These are phyloP conservation scores for Tagetes patula DNA, from an alignment of 129 eudicot species.

Conservation along the genomic window DNA sequence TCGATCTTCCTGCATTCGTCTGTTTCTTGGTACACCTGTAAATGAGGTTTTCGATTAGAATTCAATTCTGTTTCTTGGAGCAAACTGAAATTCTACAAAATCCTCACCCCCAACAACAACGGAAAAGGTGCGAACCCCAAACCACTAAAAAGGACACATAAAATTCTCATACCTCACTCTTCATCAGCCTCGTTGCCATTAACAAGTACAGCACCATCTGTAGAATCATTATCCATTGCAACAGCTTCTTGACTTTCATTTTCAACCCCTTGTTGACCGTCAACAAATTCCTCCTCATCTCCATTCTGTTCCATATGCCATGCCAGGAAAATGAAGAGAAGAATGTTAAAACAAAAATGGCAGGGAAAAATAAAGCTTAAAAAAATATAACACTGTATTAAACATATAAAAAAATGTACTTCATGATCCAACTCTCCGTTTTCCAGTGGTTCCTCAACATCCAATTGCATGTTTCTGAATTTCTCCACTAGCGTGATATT, in stretches of 20 bases:
- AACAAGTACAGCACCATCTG: constrained; percentile 91
- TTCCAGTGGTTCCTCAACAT: constrained; percentile 67
- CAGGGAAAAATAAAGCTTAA: not conserved
- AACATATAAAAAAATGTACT: constrained; percentile 34
- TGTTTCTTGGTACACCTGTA: not conserved
- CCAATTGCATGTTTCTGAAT: constrained; percentile 79
- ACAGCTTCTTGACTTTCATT: constrained; percentile 42
- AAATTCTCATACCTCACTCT: constrained; percentile 56
- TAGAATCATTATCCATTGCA: constrained; percentile 90
- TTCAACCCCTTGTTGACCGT: constrained; percentile 29
- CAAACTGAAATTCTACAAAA: too few species aligned
- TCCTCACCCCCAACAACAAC: too few species aligned
- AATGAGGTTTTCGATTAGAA: not conserved
- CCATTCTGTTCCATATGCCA: constrained; percentile 56
- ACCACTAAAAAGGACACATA: too few species aligned
- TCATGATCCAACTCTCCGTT: constrained; percentile 87
- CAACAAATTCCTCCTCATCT: constrained; percentile 46
- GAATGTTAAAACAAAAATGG: constrained; percentile 1
- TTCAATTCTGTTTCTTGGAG: too few species aligned
- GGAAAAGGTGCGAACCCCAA: too few species aligned
- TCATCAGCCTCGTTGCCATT: constrained; percentile 85
- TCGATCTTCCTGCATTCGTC: constrained; percentile 5
- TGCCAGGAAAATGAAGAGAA: constrained; percentile 1
- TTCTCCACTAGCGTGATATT: constrained; percentile 73
- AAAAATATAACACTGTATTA: not conserved